Conservation (phyloP, 257 asterid species). For the Jaltomata sinuosa region DNA sequence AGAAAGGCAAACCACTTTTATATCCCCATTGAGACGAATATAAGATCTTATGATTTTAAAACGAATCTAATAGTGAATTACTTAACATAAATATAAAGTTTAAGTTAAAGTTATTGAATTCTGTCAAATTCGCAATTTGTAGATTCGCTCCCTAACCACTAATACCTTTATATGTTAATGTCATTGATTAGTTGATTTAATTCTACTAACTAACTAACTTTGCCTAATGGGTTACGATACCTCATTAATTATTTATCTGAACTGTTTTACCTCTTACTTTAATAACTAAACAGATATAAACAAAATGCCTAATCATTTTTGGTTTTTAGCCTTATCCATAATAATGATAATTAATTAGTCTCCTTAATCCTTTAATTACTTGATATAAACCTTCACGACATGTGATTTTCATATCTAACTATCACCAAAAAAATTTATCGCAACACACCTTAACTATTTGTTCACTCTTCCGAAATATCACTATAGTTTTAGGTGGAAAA, state of each 20-base stretch:
- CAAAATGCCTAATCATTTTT: neutral
- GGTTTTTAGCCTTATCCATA: neutral
- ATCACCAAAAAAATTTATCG: no score
- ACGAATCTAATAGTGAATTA: neutral
- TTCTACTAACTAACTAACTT: neutral
- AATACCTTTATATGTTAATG: neutral
- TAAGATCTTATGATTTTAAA: neutral
- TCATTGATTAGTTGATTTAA: neutral
- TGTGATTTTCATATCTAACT: no score
- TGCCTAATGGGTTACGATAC: neutral
- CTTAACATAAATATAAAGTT: neutral
- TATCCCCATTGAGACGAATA: neutral
- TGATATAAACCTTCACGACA: slow-evolving; percentile 9
- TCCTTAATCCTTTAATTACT: neutral
- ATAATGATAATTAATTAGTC: neutral
- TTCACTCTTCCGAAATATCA: no score
- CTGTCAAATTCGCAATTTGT: neutral
- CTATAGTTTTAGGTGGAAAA: no score
- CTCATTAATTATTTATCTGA: neutral
- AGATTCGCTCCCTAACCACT: neutral
- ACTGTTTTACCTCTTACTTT: neutral
- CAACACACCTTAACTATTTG: no score
- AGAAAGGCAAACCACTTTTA: neutral
- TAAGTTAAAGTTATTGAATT: neutral
- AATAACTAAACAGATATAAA: neutral